Evolutionary conservation across 495 filamentous ascomycete genomes (phyloP).

Genomic region (Xylaria bambusicola): DNA sequence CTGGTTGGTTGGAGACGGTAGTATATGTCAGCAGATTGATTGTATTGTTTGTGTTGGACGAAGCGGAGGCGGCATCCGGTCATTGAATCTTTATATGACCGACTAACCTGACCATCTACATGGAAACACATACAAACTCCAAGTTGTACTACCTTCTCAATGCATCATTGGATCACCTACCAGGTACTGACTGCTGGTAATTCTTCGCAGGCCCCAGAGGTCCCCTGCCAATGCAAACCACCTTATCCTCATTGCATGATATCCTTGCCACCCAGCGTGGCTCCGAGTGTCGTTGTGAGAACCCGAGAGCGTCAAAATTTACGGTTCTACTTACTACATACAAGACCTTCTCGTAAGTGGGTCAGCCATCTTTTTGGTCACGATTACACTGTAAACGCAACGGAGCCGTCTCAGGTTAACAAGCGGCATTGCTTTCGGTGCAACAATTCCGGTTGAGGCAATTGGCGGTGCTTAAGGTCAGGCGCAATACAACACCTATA

Average conservation of each 20-base stretch:
- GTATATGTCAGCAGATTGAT: not conserved
- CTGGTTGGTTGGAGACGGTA: not conserved
- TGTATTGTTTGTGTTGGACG: not conserved
- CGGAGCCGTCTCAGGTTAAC: not conserved
- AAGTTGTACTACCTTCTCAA: constrained; percentile 10
- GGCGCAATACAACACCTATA: too few species aligned
- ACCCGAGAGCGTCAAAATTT: not conserved
- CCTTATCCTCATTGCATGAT: too few species aligned
- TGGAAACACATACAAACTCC: constrained; percentile 2
- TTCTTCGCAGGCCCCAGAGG: not conserved
- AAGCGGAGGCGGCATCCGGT: not conserved
- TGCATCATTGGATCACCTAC: not conserved
- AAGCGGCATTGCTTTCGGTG: not conserved
- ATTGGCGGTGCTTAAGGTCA: too few species aligned
- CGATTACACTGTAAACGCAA: not conserved
- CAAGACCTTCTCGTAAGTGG: too few species aligned
- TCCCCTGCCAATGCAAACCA: not conserved
- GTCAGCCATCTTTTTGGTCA: too few species aligned
- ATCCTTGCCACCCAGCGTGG: too few species aligned
- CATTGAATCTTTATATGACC: not conserved
- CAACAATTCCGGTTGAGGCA: too few species aligned
- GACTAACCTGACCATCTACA: not conserved
- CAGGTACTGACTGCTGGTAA: not conserved
- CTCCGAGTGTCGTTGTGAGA: not conserved
- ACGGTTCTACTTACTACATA: too few species aligned